Conservation (phyloP, 2,329 filamentous ascomycete genomes). For the Cadophora sp. region DNA sequence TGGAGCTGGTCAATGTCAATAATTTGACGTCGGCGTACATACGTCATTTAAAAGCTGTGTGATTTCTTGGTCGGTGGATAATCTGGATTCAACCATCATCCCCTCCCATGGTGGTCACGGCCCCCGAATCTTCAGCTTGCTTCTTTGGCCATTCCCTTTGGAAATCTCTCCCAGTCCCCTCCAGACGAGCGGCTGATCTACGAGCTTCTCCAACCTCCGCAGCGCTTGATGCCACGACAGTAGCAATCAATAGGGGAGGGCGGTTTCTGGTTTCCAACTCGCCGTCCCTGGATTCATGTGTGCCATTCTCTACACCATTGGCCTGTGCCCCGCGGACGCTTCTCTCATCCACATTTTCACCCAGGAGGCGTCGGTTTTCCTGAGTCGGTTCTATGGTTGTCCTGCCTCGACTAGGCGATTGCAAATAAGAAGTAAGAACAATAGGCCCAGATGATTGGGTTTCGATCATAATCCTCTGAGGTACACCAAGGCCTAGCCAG, state of each 20-base stretch:
- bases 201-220: conserved; percentile 59
- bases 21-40: no score
- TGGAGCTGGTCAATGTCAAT: no score
- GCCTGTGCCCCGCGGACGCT: neutral
- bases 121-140: conserved; percentile 29
- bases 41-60: no score
- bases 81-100: conserved; percentile 34
- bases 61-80: no score
- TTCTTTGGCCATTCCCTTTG: conserved; percentile 59
- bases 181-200: conserved; percentile 58
- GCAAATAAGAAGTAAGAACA: conserved; percentile 54
- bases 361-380: neutral
- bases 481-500: conserved; percentile 59
- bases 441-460: conserved; percentile 51
- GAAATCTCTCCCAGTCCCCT: conserved; percentile 61
- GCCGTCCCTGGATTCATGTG: conserved; percentile 10
- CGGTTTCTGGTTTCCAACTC: conserved; percentile 29
- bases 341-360: neutral
- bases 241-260: conserved; percentile 60
- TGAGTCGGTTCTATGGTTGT: conserved; percentile 33
- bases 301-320: neutral
- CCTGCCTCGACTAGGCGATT: conserved; percentile 39
- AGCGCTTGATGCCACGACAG: conserved; percentile 59
- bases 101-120: neutral
- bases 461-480: conserved; percentile 65